Conservation (phyloP, 2,329 filamentous ascomycete species). For the Trichoderma arundinaceum region DNA sequence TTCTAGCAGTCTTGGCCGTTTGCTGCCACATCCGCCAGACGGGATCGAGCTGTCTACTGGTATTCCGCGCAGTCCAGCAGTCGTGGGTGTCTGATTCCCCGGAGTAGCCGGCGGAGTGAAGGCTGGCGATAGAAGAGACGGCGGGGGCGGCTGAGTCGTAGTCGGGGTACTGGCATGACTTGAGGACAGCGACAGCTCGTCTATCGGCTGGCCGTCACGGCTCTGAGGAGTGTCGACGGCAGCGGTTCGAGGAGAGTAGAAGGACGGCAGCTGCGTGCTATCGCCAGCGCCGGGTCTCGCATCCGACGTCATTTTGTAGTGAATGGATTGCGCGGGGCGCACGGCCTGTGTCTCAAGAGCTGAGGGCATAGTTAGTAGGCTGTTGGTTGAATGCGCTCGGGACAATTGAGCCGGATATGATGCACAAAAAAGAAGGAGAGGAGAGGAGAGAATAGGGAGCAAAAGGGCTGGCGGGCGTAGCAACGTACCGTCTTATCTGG, state of each 20-base stretch:
- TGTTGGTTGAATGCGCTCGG: not conserved
- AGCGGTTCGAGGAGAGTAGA: slow-evolving; percentile 52
- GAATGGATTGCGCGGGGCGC: slow-evolving; percentile 10
- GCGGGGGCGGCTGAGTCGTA: slow-evolving; percentile 49
- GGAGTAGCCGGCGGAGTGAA: slow-evolving; percentile 76
- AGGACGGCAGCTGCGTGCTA: slow-evolving; percentile 51
- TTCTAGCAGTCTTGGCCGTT: slow-evolving; percentile 74
- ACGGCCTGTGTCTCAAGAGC: slow-evolving; percentile 24
- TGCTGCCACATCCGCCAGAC: slow-evolving; percentile 64
- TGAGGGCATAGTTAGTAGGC: slow-evolving; percentile 27
- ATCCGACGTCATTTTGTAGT: slow-evolving; percentile 25
- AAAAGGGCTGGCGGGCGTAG: not conserved
- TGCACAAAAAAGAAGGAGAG: not conserved
- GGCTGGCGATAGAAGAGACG: slow-evolving; percentile 83
- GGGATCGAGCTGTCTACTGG: slow-evolving; percentile 65
- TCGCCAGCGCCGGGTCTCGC: slow-evolving; percentile 25
- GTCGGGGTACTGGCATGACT: slow-evolving; percentile 32
- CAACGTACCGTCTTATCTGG: slow-evolving; percentile 26
- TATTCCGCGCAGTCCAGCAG: slow-evolving; percentile 55
- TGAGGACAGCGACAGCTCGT: slow-evolving; percentile 47
- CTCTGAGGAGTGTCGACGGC: slow-evolving; percentile 36
- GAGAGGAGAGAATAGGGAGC: too few species aligned
- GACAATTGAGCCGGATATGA: not conserved
- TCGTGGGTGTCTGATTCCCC: slow-evolving; percentile 59
- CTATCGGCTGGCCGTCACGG: slow-evolving; percentile 40